These are phyloP conservation scores for Psilocybe cyanescens DNA, from an alignment of 768 basidiomycete genomes.

Conservation along the genomic window DNA sequence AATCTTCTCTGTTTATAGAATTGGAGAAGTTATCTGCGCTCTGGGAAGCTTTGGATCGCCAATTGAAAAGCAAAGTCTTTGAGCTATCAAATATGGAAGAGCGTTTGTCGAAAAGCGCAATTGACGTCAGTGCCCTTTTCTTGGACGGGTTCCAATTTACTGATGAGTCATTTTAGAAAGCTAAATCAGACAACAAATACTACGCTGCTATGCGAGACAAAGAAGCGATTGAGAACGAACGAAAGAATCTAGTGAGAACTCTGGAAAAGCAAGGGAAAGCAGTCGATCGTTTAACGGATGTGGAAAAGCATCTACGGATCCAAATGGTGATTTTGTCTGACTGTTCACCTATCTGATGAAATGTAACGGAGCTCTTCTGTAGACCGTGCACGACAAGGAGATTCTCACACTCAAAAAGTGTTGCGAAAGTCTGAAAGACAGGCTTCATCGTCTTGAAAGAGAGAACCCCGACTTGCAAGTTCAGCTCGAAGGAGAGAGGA, in stretches of 20 bases:
- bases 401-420: constrained; percentile 33
- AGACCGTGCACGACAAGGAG: constrained; percentile 48
- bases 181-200: constrained; percentile 95
- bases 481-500: constrained; percentile 41
- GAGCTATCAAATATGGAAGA: constrained; percentile 80
- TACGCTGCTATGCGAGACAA: constrained; percentile 89
- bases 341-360: not conserved
- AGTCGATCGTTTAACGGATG: constrained; percentile 67
- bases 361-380: not conserved
- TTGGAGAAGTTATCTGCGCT: constrained; percentile 84
- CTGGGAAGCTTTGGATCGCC: constrained; percentile 84
- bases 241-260: constrained; percentile 61
- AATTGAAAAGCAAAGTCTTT: constrained; percentile 84
- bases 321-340: constrained; percentile 54
- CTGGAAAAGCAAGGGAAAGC: constrained; percentile 52
- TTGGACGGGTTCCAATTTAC: not conserved
- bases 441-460: constrained; percentile 40
- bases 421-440: constrained; percentile 28
- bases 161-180: constrained; percentile 61
- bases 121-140: constrained; percentile 60
- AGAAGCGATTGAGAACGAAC: constrained; percentile 79
- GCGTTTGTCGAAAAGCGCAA: constrained; percentile 59
- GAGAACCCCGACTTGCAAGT: constrained; percentile 39
- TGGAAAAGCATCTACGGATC: constrained; percentile 58
- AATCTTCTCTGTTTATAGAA: constrained; percentile 80